Conservation (phyloP, 768 basidiomycete species). For the Pholiota conissans region DNA sequence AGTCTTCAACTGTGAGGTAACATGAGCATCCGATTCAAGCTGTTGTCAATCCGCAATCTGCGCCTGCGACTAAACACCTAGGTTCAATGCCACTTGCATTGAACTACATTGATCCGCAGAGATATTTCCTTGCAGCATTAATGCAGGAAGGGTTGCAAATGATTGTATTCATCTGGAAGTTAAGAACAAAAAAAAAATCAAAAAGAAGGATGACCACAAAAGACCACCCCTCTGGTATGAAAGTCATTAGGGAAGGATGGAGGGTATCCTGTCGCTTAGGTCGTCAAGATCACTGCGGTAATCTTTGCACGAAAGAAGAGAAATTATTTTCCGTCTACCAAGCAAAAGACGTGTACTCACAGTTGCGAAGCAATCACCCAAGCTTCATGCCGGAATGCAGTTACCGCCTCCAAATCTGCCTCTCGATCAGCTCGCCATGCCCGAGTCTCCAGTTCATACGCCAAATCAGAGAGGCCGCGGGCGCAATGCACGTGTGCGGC, state of each 20-base stretch:
- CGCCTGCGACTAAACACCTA: background rate
- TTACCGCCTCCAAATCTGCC: constrained; percentile 67
- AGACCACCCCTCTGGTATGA: background rate
- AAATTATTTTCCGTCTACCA: too few species aligned
- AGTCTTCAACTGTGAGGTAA: too few species aligned
- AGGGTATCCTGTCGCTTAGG: too few species aligned
- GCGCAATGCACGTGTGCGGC: constrained; percentile 65
- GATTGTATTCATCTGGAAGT: background rate
- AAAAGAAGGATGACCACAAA: background rate
- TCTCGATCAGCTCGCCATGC: constrained; percentile 73
- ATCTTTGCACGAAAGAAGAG: background rate
- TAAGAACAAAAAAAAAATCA: background rate
- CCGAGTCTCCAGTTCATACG: constrained; percentile 58
- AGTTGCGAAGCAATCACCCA: constrained; percentile 49
- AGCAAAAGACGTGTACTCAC: too few species aligned
- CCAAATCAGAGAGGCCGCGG: constrained; percentile 63
- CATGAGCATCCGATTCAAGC: too few species aligned
- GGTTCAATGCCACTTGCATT: background rate
- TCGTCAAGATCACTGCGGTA: too few species aligned
- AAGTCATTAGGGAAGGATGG: too few species aligned
- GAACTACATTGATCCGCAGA: too few species aligned
- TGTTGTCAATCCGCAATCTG: background rate
- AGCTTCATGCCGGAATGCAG: constrained; percentile 70
- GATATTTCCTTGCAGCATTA: too few species aligned
- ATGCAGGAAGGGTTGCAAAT: too few species aligned